Evolutionary conservation across 768 basidiomycete genomes (phyloP).

Genomic region (Scleroderma bovista): DNA sequence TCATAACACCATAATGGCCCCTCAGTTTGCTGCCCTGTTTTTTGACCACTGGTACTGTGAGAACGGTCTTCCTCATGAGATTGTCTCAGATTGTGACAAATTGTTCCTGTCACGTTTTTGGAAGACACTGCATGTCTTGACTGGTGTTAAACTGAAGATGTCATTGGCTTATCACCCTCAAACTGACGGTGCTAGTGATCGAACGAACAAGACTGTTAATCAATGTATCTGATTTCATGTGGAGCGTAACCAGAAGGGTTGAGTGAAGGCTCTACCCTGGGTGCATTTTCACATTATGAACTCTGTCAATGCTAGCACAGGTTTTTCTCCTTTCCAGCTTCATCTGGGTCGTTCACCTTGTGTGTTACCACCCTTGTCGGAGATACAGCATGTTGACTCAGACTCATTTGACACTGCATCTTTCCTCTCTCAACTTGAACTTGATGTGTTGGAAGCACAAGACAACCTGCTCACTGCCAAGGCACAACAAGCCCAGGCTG

Average conservation of each 20-base stretch:
- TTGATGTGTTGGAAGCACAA: no score
- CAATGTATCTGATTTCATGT: slow-evolving; percentile 9
- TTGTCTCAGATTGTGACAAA: slow-evolving; percentile 23
- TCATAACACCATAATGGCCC: not conserved
- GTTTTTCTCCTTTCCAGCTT: slow-evolving; percentile 8
- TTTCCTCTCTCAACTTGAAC: not conserved
- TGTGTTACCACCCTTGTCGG: no score
- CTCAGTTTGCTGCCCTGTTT: not conserved
- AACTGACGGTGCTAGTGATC: no score
- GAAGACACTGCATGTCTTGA: slow-evolving; percentile 4
- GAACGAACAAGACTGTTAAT: not conserved
- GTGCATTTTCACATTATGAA: slow-evolving; percentile 15
- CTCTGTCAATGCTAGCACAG: slow-evolving; percentile 7
- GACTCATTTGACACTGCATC: slow-evolving; percentile 1
- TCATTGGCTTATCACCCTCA: no score
- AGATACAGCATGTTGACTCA: no score
- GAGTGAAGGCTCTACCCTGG: not conserved
- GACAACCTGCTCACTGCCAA: no score
- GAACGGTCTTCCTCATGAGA: slow-evolving; percentile 3
- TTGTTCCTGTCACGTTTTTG: slow-evolving; percentile 25
- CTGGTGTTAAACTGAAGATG: not conserved
- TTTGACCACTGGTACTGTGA: slow-evolving; percentile 16
- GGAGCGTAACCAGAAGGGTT: slow-evolving; percentile 6
- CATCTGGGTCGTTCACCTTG: no score
- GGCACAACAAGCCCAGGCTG: no score